These are phyloP conservation scores for Talaromyces borbonicus DNA, from an alignment of 495 filamentous ascomycete genomes.

Conservation along the genomic window DNA sequence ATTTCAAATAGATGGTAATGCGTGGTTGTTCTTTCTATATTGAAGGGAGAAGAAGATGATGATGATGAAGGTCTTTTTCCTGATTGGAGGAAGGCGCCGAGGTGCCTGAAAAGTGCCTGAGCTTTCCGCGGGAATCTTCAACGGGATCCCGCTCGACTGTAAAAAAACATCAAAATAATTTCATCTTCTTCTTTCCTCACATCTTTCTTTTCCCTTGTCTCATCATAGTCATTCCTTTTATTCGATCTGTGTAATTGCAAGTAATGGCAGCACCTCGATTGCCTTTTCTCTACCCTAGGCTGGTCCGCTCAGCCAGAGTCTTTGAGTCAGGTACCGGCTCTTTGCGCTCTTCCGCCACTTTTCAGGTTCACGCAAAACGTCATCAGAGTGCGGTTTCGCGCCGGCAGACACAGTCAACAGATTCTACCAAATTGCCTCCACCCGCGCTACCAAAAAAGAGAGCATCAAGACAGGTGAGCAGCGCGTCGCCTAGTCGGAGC, in stretches of 20 bases:
- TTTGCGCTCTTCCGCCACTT: conserved; percentile 20
- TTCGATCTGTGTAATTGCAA: background rate
- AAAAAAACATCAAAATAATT: background rate
- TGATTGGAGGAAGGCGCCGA: background rate
- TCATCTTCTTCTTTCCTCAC: background rate
- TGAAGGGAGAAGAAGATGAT: too few species aligned
- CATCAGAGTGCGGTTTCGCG: conserved; percentile 35
- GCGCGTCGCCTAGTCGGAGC: conserved; percentile 14
- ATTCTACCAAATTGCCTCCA: conserved; percentile 34
- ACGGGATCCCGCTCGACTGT: background rate
- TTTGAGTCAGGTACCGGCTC: conserved; percentile 28
- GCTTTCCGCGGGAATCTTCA: conserved; percentile 2
- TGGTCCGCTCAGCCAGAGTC: conserved; percentile 39
- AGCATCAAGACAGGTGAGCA: conserved; percentile 12
- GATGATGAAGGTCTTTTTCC: too few species aligned
- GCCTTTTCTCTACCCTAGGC: conserved; percentile 65
- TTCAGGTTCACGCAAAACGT: conserved; percentile 31
- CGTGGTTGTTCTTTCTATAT: too few species aligned
- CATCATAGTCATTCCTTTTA: background rate
- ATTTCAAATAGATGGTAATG: too few species aligned
- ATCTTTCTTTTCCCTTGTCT: background rate
- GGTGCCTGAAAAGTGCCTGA: background rate
- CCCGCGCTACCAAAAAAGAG: conserved; percentile 21
- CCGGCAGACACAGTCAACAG: conserved; percentile 43
- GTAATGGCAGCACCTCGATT: conserved; percentile 59